A percentile compares a stretch with the other conserved stretches of the same genome.
Conservation (phyloP, 1,284 basidiomycete species). For the Austroboletus novae-zelandiae region DNA sequence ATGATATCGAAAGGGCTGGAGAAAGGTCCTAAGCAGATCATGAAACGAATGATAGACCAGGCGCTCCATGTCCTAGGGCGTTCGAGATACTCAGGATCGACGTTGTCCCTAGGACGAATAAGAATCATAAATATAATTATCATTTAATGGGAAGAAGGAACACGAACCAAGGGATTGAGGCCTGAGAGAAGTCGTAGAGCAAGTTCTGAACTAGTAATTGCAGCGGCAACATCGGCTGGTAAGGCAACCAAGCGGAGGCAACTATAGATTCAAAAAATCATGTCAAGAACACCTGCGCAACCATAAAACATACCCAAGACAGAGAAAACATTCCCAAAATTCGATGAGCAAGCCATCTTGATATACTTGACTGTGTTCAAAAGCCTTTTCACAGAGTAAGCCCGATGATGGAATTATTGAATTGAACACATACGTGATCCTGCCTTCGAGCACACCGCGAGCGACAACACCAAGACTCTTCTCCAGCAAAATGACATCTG, state of each 20-base stretch:
- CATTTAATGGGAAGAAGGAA: not conserved
- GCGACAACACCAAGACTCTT: conserved; percentile 32
- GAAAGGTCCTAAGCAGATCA: conserved; percentile 32
- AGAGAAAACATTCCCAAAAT: conserved; percentile 34
- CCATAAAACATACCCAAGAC: conserved; percentile 26
- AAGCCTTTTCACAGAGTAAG: conserved; percentile 26
- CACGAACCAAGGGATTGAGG: conserved; percentile 31
- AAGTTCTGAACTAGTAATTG: conserved; percentile 30
- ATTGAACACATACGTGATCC: conserved; percentile 27
- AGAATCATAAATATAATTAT: conserved; percentile 2
- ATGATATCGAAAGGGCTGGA: conserved; percentile 33
- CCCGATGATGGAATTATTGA: not conserved
- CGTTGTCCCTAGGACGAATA: conserved; percentile 24
- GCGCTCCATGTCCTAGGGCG: conserved; percentile 28
- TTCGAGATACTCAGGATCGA: conserved; percentile 34
- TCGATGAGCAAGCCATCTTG: conserved; percentile 34
- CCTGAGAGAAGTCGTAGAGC: conserved; percentile 32
- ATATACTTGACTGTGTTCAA: conserved; percentile 32
- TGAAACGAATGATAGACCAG: conserved; percentile 32
- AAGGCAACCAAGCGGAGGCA: conserved; percentile 33
- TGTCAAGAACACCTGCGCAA: not conserved
- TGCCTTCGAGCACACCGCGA: conserved; percentile 33
- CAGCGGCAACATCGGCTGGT: conserved; percentile 32
- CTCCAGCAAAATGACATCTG: conserved; percentile 94
- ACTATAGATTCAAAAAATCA: conserved; percentile 16